Conservation (phyloP, 208 protist genomes). For the Trypanosoma conorhini region DNA sequence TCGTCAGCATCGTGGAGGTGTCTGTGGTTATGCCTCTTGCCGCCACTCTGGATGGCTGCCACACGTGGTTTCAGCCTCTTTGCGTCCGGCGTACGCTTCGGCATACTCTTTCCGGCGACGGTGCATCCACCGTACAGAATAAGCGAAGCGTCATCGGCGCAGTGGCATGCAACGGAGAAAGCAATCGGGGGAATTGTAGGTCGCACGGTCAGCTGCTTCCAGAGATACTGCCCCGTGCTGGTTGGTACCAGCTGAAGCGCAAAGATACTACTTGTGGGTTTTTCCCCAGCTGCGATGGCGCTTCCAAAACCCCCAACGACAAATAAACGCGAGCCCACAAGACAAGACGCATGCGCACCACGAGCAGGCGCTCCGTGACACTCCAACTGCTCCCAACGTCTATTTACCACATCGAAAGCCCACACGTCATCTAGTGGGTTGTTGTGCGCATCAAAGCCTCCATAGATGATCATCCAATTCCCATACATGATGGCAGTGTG, state of each 20-base stretch:
- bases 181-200: slow-evolving; percentile 63
- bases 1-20: slow-evolving; percentile 4
- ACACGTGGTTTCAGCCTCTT: background rate
- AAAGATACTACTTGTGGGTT: slow-evolving; percentile 33
- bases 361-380: slow-evolving; percentile 42
- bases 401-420: slow-evolving; percentile 82
- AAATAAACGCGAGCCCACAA: slow-evolving; percentile 77
- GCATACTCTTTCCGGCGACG: slow-evolving; percentile 10
- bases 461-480: slow-evolving; percentile 83
- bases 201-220: slow-evolving; percentile 37
- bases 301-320: slow-evolving; percentile 69
- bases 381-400: slow-evolving; percentile 71
- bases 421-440: slow-evolving; percentile 62
- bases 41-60: background rate
- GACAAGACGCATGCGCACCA: slow-evolving; percentile 63
- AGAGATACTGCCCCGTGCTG: slow-evolving; percentile 48
- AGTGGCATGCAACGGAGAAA: slow-evolving; percentile 55
- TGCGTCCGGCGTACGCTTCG: slow-evolving; percentile 17
- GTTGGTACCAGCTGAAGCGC: slow-evolving; percentile 72
- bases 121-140: slow-evolving; percentile 81
- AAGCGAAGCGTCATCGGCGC: slow-evolving; percentile 76
- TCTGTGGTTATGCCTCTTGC: slow-evolving; percentile 6
- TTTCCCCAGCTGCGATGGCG: slow-evolving; percentile 26
- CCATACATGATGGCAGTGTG: slow-evolving; percentile 80
- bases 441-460: slow-evolving; percentile 76